Evolutionary conservation across 2,329 filamentous ascomycete genomes (phyloP), one percentile per base, ranked within the genome.

Genomic region (Coniochaeta ligniaria): DNA sequence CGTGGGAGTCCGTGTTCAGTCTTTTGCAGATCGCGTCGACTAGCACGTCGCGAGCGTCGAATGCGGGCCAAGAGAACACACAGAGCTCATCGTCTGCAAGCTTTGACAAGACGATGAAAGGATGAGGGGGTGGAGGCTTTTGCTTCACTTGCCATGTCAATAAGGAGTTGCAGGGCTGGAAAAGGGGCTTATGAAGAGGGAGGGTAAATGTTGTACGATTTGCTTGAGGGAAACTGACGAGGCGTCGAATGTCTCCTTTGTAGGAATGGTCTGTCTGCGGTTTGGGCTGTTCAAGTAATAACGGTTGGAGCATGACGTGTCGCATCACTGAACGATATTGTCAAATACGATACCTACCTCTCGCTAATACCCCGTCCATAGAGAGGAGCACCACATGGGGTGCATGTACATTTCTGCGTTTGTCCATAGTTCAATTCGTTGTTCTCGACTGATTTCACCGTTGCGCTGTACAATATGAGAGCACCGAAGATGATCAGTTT

Each of bases 1-100:
- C 68, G 2, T 84, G 78, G 75, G 71, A 78, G 35, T 65, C 60
- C 7, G 70, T 83, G 9, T 77, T 80, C 60, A 60, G 57, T 14
- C 2, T 17, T n/a, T 60, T 67, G 16, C 45, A 60, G 45, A 61
- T 66, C 9, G 6, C n/a, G 43, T 2, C 22, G 43, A 41, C 43
- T 47, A 14, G 43, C 9, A 14, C 43, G 43, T 14, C 43, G n/a
- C 43, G 43, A 17, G 22, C 8, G 4, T 12, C 43, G 43, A 47
- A 47, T 12, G 43, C 43, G 2, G 43, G 43, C 20, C 43, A 41
- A 5, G 38, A 24, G 43, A 22, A 22, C 20, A 63, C 59, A 1
- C 59, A 61, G 26, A 60, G 38, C 16, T 63, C 62, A 17, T 62
- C 62, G 6, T 58, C 62, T 3, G 60, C 54, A 7, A 60, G 58